Base-by-base conservation (phyloP, 345 rosid genomes). In the Lumnitzera racemosa region DNA sequence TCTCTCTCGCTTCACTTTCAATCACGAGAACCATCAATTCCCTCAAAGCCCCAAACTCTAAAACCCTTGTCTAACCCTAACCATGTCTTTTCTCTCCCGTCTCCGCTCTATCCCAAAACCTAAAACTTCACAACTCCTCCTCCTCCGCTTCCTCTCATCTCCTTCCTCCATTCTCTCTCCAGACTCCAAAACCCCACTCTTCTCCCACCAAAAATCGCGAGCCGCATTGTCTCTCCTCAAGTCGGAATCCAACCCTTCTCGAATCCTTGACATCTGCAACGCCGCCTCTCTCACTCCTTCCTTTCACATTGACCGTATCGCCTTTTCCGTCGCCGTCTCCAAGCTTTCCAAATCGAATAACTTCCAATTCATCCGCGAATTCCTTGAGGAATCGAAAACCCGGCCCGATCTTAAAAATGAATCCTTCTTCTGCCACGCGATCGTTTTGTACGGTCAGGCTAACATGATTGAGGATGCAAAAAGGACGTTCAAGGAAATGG, bases 201-300 rank as follows among this genome's bases (percentile, higher is more conserved):
- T 88, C 4, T 57, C 81, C 74, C 69, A 61, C 41, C 73, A 79
- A 4, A 90, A 86, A 71, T 65, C 96, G 54, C 80, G 86, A 57
- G 83, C 87, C 55, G 87, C 91, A 2, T 77, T 94, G 48, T 66
- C 90, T 17, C 86, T 84, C 41, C 83, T 90, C 64, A 88, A 79
- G 59, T 41, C 81, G 62, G 96, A 90, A 76, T 62, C 68, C 55
- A 71, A 88, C 57, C 97, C 97, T 0, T 79, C 80, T 43, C 87
- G 90, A 12, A 83, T 90, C 69, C 55, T 94, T n/a, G 85, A 90
- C 48, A 88, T 88, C 76, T 86, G 97, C 76, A 84, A 85, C 55
- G 84, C 85, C 29, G 97, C 96, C 56, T 69, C 80, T 1, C 82
- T 94, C 9, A 80, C 85, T 0, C 92, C 96, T 4, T 81, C 72